phyloP scores from a whole-genome alignment of 306 rosid genomes.

The Cotoneaster glaucophyllus region DNA sequence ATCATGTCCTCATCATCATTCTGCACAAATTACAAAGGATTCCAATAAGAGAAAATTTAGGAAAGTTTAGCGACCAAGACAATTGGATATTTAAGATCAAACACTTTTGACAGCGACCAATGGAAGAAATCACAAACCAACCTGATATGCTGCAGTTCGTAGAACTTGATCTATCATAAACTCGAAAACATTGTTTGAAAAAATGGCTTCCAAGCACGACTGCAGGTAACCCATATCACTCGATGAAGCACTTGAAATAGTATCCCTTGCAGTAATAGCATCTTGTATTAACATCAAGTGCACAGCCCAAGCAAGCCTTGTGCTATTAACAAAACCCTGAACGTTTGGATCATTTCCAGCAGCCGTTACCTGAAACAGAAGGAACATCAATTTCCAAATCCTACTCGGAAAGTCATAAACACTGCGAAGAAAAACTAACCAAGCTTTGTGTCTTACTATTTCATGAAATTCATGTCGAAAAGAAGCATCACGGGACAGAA shows the following conservation, averaged over 20 bases:
- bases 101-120: neutral
- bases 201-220: constrained; percentile 74
- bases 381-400: constrained; percentile 21
- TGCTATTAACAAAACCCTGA: constrained; percentile 64
- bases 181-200: constrained; percentile 74
- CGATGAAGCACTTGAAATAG: constrained; percentile 52
- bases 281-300: constrained; percentile 81
- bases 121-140: constrained; percentile 18
- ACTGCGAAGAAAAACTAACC: constrained; percentile 8
- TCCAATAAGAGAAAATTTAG: constrained; percentile 9
- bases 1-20: constrained; percentile 94
- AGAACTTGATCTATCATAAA: constrained; percentile 78
- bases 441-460: constrained; percentile 47
- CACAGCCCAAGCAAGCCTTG: constrained; percentile 89
- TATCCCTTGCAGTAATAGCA: constrained; percentile 46
- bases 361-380: constrained; percentile 61
- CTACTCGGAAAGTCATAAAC: constrained; percentile 9
- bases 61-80: neutral
- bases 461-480: constrained; percentile 79
- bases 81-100: neutral
- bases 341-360: constrained; percentile 65
- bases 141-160: constrained; percentile 86
- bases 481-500: constrained; percentile 63
- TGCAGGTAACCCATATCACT: constrained; percentile 53
- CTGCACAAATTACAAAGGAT: constrained; percentile 36